phyloP scores from a whole-genome alignment of 1,284 basidiomycete species.

The Cryptococcus sp. region DNA sequence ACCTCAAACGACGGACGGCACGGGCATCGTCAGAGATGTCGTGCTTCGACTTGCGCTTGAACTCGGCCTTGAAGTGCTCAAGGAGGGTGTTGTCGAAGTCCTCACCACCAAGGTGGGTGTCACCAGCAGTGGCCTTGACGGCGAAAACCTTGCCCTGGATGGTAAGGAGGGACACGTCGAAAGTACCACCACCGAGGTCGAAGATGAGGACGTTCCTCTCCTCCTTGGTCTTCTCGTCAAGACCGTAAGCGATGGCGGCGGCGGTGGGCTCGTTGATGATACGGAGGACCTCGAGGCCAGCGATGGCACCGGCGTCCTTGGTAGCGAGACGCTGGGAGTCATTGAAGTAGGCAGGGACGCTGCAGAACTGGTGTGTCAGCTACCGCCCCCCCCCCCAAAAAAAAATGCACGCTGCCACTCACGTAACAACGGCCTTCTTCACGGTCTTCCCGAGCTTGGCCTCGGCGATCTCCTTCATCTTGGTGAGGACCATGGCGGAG shows the following conservation, averaged over 20 bases:
- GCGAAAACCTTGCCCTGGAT: constrained; percentile 63
- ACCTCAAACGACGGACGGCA: constrained; percentile 89
- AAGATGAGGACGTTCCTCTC: constrained; percentile 99
- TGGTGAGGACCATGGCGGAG: constrained; percentile 95
- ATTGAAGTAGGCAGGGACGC: constrained; percentile 70
- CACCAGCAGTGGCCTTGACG: constrained; percentile 81
- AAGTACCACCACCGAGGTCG: constrained; percentile 92
- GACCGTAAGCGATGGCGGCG: constrained; percentile 58
- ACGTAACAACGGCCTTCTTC: constrained; percentile 63
- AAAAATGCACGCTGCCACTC: background rate
- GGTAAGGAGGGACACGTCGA: constrained; percentile 64
- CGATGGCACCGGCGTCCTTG: constrained; percentile 62
- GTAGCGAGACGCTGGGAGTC: constrained; percentile 65
- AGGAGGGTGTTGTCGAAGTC: constrained; percentile 98
- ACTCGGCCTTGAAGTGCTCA: constrained; percentile 70
- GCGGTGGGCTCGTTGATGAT: constrained; percentile 65
- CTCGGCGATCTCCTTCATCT: constrained; percentile 88
- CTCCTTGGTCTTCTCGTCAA: constrained; percentile 70
- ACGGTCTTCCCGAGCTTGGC: constrained; percentile 62
- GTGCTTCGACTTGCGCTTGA: constrained; percentile 74
- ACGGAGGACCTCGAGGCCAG: constrained; percentile 64
- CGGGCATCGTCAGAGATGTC: constrained; percentile 95
- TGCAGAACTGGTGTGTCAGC: constrained; percentile 37
- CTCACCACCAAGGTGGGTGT: constrained; percentile 98
- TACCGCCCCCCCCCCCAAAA: background rate